These are phyloP conservation scores for Lecanicillium sp. DNA, from an alignment of 2,329 filamentous ascomycete genomes.

Conservation along the genomic window DNA sequence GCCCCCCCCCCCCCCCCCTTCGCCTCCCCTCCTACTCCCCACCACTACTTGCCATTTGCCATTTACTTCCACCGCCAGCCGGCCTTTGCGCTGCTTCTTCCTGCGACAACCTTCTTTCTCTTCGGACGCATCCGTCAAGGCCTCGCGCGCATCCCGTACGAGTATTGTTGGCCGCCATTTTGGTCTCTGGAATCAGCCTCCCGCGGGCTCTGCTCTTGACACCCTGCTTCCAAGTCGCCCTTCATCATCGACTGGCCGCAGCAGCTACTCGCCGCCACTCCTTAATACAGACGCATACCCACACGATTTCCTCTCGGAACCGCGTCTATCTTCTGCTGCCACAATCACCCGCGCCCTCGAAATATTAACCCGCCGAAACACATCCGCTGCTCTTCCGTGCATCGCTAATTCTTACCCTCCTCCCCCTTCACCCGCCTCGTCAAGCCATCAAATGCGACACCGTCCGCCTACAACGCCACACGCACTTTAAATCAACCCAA, in stretches of 20 bases:
- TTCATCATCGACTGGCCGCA: not conserved
- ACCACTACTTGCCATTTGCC: constrained; percentile 17
- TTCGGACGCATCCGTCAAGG: constrained; percentile 10
- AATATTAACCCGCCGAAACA: not conserved
- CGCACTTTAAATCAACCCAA: not conserved
- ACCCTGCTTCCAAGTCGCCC: not conserved
- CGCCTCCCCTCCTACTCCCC: constrained; percentile 10
- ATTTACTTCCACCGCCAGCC: constrained; percentile 15
- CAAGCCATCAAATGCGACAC: constrained; percentile 13
- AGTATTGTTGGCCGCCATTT: not conserved
- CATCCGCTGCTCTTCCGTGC: not conserved
- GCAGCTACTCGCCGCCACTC: constrained; percentile 1
- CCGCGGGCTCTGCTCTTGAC: constrained; percentile 1
- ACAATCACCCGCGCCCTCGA: not conserved
- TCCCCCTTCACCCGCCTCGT: constrained; percentile 13
- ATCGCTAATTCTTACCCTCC: constrained; percentile 16
- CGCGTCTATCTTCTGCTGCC: not conserved
- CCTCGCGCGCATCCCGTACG: constrained; percentile 5
- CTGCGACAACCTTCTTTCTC: constrained; percentile 16
- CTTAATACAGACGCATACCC: constrained; percentile 1
- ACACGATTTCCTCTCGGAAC: not conserved
- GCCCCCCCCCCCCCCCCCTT: not conserved
- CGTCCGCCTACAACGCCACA: constrained; percentile 14
- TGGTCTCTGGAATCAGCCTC: constrained; percentile 1
- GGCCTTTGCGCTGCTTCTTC: constrained; percentile 13